Conservation (phyloP, 371 early-diverging fungal genomes). For the Mucor piriformis region DNA sequence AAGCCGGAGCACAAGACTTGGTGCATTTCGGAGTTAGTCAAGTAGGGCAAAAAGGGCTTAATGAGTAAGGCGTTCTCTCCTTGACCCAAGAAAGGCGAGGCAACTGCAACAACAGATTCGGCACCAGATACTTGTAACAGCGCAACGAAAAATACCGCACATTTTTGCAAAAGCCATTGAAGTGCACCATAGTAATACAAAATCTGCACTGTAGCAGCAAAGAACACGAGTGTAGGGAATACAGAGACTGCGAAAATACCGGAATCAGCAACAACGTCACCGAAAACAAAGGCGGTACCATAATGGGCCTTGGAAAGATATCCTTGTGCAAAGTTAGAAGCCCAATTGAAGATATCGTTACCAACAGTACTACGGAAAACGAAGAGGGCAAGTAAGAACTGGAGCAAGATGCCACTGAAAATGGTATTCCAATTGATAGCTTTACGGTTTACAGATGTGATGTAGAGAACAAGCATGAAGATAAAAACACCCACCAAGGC, state of each 20-base stretch:
- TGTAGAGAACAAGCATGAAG: slow-evolving; percentile 55
- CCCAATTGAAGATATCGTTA: slow-evolving; percentile 75
- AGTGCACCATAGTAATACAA: slow-evolving; percentile 85
- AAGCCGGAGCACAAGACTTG: slow-evolving; percentile 92
- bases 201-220: slow-evolving; percentile 84
- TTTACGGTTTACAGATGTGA: slow-evolving; percentile 63
- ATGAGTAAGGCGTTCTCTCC: slow-evolving; percentile 86
- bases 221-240: slow-evolving; percentile 87
- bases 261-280: slow-evolving; percentile 41
- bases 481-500: slow-evolving; percentile 76
- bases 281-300: slow-evolving; percentile 76
- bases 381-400: slow-evolving; percentile 81
- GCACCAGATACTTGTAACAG: slow-evolving; percentile 83
- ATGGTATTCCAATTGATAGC: slow-evolving; percentile 81
- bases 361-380: slow-evolving; percentile 82
- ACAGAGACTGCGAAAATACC: slow-evolving; percentile 70
- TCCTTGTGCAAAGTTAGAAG: slow-evolving; percentile 63
- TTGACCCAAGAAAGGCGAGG: slow-evolving; percentile 85
- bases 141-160: slow-evolving; percentile 70
- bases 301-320: slow-evolving; percentile 70
- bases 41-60: slow-evolving; percentile 78
- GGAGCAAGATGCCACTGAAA: slow-evolving; percentile 71
- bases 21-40: slow-evolving; percentile 89
- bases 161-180: slow-evolving; percentile 78
- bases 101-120: slow-evolving; percentile 88